These are phyloP conservation scores for Amylostereum areolatum DNA, from an alignment of 1,284 basidiomycete genomes.

Conservation along the genomic window DNA sequence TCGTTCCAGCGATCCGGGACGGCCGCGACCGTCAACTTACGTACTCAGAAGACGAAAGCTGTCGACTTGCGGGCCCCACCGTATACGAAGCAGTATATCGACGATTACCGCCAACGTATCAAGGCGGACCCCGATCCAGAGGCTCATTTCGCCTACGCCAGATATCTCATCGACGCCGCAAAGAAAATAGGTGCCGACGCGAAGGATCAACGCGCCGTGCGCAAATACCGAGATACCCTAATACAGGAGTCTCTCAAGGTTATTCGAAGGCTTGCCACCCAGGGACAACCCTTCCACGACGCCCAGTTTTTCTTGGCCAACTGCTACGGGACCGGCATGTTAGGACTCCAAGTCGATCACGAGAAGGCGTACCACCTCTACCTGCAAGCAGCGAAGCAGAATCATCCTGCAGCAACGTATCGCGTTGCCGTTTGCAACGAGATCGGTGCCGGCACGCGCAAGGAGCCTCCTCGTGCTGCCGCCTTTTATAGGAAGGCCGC, in stretches of 20 bases:
- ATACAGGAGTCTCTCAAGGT: constrained; percentile 89
- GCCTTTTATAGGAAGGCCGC: constrained; percentile 97
- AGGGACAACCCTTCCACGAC: constrained; percentile 87
- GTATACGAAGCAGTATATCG: constrained; percentile 94
- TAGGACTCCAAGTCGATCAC: constrained; percentile 94
- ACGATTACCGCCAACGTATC: constrained; percentile 94
- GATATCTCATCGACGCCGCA: constrained; percentile 99
- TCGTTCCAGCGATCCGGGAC: constrained; percentile 52
- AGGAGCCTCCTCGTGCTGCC: constrained; percentile 84
- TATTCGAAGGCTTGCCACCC: constrained; percentile 86
- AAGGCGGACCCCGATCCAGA: constrained; percentile 98
- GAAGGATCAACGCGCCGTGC: constrained; percentile 73
- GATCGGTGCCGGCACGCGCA: constrained; percentile 95
- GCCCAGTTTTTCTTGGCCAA: constrained; percentile 99
- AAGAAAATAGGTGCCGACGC: constrained; percentile 77
- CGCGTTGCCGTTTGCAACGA: constrained; percentile 99
- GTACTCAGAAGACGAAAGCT: constrained; percentile 72
- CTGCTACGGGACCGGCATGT: constrained; percentile 91
- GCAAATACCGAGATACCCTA: constrained; percentile 88
- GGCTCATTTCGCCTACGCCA: constrained; percentile 96
- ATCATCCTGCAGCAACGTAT: constrained; percentile 93
- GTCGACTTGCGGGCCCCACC: constrained; percentile 84
- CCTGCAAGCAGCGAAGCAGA: constrained; percentile 95
- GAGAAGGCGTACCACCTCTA: constrained; percentile 99
- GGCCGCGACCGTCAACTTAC: constrained; percentile 49